Conservation (phyloP, 805 yeast species). For the Saccharomycopsis sp. region DNA sequence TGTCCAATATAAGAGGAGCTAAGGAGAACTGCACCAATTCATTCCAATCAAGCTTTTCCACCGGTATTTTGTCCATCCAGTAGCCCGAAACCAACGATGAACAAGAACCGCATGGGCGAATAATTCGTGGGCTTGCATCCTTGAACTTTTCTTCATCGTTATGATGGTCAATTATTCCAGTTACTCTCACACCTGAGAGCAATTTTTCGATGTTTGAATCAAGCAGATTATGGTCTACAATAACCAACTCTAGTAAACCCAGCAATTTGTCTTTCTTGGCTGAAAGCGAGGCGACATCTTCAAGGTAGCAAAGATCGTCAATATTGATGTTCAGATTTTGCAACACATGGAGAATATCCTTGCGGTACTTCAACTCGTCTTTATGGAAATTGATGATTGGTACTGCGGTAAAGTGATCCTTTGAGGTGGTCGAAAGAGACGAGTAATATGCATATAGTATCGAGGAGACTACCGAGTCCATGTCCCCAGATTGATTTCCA, state of each 20-base stretch:
- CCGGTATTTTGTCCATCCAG: conserved; percentile 33
- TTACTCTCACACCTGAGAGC: conserved; percentile 31
- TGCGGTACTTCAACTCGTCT: conserved; percentile 59
- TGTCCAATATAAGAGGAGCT: conserved; percentile 73
- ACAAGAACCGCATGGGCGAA: conserved; percentile 69
- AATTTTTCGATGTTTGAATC: conserved; percentile 44
- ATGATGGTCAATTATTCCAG: conserved; percentile 82
- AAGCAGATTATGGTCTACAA: conserved; percentile 78
- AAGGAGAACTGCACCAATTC: conserved; percentile 43
- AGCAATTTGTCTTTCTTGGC: conserved; percentile 22
- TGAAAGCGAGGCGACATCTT: conserved; percentile 43
- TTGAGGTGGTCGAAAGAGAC: conserved; percentile 18
- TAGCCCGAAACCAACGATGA: conserved; percentile 63
- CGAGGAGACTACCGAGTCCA: conserved; percentile 82
- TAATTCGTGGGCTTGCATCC: conserved; percentile 54
- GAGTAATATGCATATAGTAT: conserved; percentile 61
- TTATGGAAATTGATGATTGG: conserved; percentile 74
- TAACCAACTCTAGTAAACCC: conserved; percentile 25
- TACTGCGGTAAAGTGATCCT: conserved; percentile 32
- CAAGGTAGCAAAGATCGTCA: conserved; percentile 52
- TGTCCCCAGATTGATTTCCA: conserved; percentile 35
- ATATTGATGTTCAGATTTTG: conserved; percentile 38
- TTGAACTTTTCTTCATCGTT: conserved; percentile 51
- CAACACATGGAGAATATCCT: conserved; percentile 60
- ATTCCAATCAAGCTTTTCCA: conserved; percentile 6